These are phyloP conservation scores for Xylariaceae sp. DNA, from an alignment of 2,329 filamentous ascomycete genomes.

Conservation along the genomic window DNA sequence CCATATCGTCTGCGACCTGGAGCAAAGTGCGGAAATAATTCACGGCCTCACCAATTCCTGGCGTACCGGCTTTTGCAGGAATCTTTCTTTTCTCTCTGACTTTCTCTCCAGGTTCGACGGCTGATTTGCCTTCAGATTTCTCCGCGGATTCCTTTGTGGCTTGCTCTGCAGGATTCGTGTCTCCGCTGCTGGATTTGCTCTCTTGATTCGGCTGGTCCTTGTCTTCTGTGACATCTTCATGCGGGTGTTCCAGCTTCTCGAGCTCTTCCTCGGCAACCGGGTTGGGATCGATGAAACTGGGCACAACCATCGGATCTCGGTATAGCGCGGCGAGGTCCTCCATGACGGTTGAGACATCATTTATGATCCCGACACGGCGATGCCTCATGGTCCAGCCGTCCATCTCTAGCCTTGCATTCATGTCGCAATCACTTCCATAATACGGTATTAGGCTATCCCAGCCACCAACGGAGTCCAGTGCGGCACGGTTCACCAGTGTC, in stretches of 20 bases:
- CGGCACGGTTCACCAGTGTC: slow-evolving; percentile 42
- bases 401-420: slow-evolving; percentile 38
- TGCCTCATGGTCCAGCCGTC: slow-evolving; percentile 33
- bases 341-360: slow-evolving; percentile 36
- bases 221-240: slow-evolving; percentile 10
- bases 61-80: slow-evolving; percentile 4
- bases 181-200: neutral
- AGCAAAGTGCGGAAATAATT: slow-evolving; percentile 29
- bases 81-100: slow-evolving; percentile 9
- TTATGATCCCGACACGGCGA: slow-evolving; percentile 34
- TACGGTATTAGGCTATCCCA: slow-evolving; percentile 49
- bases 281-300: slow-evolving; percentile 33
- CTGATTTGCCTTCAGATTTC: neutral
- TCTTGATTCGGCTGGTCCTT: slow-evolving; percentile 2
- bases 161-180: slow-evolving; percentile 2
- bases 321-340: slow-evolving; percentile 36
- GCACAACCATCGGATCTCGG: slow-evolving; percentile 30
- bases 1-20: slow-evolving; percentile 29
- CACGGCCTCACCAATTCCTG: slow-evolving; percentile 22
- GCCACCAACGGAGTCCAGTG: slow-evolving; percentile 40
- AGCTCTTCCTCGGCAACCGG: slow-evolving; percentile 26
- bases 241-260: slow-evolving; percentile 17
- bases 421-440: slow-evolving; percentile 46
- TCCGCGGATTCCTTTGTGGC: slow-evolving; percentile 4
- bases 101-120: neutral